Percentiles rank a stretch among this genome's conserved stretches.
These are phyloP conservation scores for Poterioochromonas sp. DNA, from an alignment of 352 stramenopile species.

Conservation along the genomic window DNA sequence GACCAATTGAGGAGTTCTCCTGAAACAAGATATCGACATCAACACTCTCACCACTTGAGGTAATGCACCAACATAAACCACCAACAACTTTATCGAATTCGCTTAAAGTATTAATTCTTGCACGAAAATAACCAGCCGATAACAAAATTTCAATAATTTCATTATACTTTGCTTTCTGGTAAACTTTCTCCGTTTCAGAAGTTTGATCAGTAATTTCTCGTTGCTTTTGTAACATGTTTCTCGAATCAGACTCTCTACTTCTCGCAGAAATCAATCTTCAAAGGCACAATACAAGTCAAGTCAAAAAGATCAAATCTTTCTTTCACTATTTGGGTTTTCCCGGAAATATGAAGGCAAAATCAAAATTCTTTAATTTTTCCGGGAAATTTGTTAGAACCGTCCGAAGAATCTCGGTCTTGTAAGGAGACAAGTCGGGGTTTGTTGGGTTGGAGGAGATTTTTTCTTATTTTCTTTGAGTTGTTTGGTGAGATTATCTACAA, in stretches of 20 bases:
- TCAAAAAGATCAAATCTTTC: too few relatives aligned
- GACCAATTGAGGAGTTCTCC: conserved; percentile 39
- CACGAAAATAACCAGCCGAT: conserved; percentile 40
- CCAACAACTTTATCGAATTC: conserved; percentile 45
- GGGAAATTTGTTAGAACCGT: too few relatives aligned
- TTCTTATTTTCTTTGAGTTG: too few relatives aligned
- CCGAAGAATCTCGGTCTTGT: too few relatives aligned
- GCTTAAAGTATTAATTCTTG: conserved; percentile 28
- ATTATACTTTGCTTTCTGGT: conserved; percentile 36
- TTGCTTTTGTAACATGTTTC: too few relatives aligned
- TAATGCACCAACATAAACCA: conserved; percentile 45
- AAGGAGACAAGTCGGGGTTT: too few relatives aligned
- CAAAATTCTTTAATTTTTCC: too few relatives aligned
- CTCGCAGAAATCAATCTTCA: not conserved
- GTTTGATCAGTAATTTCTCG: conserved; percentile 36
- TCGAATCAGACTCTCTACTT: not conserved
- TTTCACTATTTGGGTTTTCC: too few relatives aligned
- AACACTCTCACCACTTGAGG: conserved; percentile 36
- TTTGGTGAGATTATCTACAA: too few relatives aligned
- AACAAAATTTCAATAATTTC: conserved; percentile 41
- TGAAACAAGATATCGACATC: conserved; percentile 41
- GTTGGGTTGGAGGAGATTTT: too few relatives aligned
- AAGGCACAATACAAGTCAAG: not conserved
- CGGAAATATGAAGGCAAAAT: too few relatives aligned
- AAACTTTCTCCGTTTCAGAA: conserved; percentile 34